These are phyloP conservation scores for Penicillium psychrosexuale DNA, from an alignment of 2,329 filamentous ascomycete species.

Conservation along the genomic window DNA sequence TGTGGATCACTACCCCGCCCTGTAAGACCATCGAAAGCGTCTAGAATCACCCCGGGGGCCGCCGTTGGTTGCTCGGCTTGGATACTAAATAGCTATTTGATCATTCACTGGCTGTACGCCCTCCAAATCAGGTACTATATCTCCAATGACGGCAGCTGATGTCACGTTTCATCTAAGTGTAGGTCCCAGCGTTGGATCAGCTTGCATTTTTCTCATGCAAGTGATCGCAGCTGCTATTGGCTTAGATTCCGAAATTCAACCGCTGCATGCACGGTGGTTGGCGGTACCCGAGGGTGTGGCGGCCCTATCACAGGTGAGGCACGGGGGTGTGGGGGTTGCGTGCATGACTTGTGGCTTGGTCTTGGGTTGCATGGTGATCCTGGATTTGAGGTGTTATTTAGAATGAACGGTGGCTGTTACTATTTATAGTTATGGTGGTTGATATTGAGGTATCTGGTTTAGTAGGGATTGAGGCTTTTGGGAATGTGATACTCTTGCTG, in stretches of 20 bases:
- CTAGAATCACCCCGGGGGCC: not conserved
- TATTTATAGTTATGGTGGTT: not conserved
- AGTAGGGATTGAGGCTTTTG: not conserved
- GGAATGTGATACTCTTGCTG: no score
- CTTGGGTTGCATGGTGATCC: not conserved
- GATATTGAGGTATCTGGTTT: not conserved
- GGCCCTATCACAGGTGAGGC: conserved; percentile 2
- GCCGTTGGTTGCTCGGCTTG: not conserved
- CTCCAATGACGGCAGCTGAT: not conserved
- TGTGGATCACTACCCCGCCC: conserved; percentile 6
- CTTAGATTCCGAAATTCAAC: not conserved
- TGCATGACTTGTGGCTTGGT: not conserved
- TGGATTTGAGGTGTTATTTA: not conserved
- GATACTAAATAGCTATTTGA: not conserved
- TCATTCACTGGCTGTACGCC: not conserved
- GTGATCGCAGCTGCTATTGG: not conserved
- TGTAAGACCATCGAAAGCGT: not conserved
- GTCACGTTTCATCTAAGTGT: conserved; percentile 1
- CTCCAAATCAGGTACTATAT: not conserved
- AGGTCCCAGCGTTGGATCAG: not conserved
- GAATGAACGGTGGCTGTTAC: no score
- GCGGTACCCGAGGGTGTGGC: conserved; percentile 3
- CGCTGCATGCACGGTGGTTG: conserved; percentile 6
- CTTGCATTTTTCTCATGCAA: not conserved
- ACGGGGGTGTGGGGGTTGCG: not conserved